These are phyloP conservation scores for Cyclotella atomus DNA, from an alignment of 108 stramenopile species.

Conservation along the genomic window DNA sequence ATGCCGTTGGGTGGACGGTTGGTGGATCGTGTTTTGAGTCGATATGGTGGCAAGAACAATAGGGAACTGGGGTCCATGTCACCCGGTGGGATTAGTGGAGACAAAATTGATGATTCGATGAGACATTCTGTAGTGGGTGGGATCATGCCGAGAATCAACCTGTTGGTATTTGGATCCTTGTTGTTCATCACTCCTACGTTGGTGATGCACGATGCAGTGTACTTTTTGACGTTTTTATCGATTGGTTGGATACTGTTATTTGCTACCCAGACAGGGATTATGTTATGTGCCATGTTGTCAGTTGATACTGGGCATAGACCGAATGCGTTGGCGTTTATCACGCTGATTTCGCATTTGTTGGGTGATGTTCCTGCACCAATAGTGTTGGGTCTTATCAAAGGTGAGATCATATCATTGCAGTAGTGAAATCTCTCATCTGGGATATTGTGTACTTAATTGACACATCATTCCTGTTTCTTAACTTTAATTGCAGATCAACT, in stretches of 20 bases:
- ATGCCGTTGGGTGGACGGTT: neutral
- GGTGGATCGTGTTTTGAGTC: slow-evolving; percentile 21
- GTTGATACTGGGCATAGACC: slow-evolving; percentile 49
- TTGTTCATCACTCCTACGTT: slow-evolving; percentile 45
- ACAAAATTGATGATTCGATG: slow-evolving; percentile 35
- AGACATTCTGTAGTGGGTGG: slow-evolving; percentile 34
- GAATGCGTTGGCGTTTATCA: slow-evolving; percentile 51
- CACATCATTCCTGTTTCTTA: neutral
- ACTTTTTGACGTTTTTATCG: slow-evolving; percentile 47
- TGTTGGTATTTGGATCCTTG: slow-evolving; percentile 24
- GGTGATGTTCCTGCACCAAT: slow-evolving; percentile 54
- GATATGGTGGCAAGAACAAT: slow-evolving; percentile 19
- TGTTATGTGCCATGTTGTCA: slow-evolving; percentile 40
- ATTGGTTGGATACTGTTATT: slow-evolving; percentile 55
- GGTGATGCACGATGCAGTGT: slow-evolving; percentile 41
- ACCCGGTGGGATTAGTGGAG: slow-evolving; percentile 15
- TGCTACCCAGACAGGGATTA: slow-evolving; percentile 49
- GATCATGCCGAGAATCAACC: slow-evolving; percentile 46
- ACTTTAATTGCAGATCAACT: slow-evolving; percentile 24
- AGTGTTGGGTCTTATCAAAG: slow-evolving; percentile 42
- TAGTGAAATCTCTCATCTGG: neutral
- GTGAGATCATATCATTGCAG: neutral
- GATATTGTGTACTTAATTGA: neutral
- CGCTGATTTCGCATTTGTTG: slow-evolving; percentile 39
- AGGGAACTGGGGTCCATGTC: neutral